Conservation (phyloP, 306 rosid genomes). For the Abrus pulchellus region DNA sequence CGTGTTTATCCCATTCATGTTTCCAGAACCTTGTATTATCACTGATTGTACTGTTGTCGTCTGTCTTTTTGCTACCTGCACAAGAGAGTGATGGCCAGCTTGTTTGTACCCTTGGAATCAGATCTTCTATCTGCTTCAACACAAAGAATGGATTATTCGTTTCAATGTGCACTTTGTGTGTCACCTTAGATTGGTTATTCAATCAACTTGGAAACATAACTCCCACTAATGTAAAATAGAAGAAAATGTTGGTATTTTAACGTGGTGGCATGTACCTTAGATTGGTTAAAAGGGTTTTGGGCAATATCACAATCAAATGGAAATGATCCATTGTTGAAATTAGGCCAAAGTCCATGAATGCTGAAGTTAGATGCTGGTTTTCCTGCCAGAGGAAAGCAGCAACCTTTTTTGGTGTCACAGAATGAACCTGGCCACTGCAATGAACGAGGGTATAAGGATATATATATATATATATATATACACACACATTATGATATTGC, state of each 20-base stretch:
- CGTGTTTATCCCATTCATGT: conserved; percentile 56
- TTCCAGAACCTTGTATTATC: conserved; percentile 42
- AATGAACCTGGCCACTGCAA: conserved; percentile 57
- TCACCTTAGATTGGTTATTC: neutral
- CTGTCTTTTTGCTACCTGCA: conserved; percentile 24
- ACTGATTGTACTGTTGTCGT: neutral
- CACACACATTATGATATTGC: neutral
- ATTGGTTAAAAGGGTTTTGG: conserved; percentile 26
- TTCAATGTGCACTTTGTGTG: neutral
- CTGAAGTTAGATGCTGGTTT: conserved; percentile 47
- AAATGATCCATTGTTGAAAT: conserved; percentile 45
- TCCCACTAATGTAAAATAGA: neutral
- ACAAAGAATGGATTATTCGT: neutral
- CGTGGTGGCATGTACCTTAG: conserved; percentile 37
- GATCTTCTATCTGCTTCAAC: conserved; percentile 35
- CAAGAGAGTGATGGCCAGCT: conserved; percentile 51
- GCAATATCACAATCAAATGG: conserved; percentile 45
- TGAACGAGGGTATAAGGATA: neutral
- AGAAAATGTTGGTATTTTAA: neutral
- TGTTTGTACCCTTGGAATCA: conserved; percentile 13
- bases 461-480: too few relatives aligned
- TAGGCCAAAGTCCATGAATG: conserved; percentile 59
- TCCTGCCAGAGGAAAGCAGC: conserved; percentile 54
- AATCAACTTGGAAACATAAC: neutral
- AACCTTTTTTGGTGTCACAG: conserved; percentile 44